Evolutionary conservation across 768 basidiomycete species (phyloP).

Genomic region (Hirschioporus abietinus): DNA sequence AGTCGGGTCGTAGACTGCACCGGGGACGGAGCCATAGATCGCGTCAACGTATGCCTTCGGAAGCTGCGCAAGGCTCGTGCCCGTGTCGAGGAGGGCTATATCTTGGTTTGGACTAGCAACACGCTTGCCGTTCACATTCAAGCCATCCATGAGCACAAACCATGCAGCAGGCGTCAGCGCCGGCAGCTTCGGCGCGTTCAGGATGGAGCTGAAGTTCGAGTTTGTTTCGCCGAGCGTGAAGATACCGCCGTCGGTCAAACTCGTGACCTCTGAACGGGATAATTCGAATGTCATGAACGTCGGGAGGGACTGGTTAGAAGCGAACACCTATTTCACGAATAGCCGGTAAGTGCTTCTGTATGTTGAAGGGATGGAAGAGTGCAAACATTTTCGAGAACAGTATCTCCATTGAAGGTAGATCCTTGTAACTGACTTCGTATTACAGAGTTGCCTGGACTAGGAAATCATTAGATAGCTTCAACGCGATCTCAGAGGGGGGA

Average conservation of each 20-base stretch:
- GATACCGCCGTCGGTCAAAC: slow-evolving; percentile 15
- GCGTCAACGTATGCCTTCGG: slow-evolving; percentile 21
- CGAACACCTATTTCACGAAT: too few relatives aligned
- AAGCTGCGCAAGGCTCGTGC: slow-evolving; percentile 18
- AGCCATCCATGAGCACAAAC: slow-evolving; percentile 5
- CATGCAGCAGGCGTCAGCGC: neutral
- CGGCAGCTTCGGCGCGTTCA: slow-evolving; percentile 17
- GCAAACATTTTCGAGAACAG: neutral
- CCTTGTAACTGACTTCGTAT: neutral
- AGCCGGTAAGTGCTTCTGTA: too few relatives aligned
- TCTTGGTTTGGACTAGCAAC: slow-evolving; percentile 10
- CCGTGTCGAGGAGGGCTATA: slow-evolving; percentile 13
- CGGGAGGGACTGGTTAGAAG: slow-evolving; percentile 2
- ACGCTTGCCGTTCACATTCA: slow-evolving; percentile 8
- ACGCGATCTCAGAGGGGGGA: neutral
- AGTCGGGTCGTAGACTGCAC: slow-evolving; percentile 20
- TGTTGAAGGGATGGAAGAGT: neutral
- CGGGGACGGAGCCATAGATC: slow-evolving; percentile 26
- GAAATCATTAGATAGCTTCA: neutral
- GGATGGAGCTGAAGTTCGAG: slow-evolving; percentile 2
- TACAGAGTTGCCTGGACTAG: neutral
- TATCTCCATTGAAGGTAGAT: neutral
- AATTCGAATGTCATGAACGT: slow-evolving; percentile 16
- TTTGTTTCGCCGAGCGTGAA: slow-evolving; percentile 14
- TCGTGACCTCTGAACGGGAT: slow-evolving; percentile 11